Evolutionary conservation across 495 filamentous ascomycete genomes (phyloP).

Genomic region (Aspergillus asperescens): DNA sequence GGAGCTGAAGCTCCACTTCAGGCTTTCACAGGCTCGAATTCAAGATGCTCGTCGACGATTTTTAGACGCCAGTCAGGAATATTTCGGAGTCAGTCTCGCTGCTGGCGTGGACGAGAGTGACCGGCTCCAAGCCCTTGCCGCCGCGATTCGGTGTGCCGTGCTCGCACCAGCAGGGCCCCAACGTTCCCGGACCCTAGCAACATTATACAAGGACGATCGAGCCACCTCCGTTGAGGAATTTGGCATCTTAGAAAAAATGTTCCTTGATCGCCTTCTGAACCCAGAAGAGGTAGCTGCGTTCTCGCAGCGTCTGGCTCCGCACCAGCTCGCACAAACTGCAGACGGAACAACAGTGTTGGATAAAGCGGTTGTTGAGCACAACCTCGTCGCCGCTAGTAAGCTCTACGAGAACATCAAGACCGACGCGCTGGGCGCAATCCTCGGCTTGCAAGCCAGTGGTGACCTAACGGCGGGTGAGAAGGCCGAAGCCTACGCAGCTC

Average conservation of each 20-base stretch:
- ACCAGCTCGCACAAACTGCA: slow-evolving; percentile 81
- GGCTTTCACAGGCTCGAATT: slow-evolving; percentile 87
- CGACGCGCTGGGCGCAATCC: slow-evolving; percentile 66
- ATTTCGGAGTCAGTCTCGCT: slow-evolving; percentile 77
- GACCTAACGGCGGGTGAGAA: slow-evolving; percentile 59
- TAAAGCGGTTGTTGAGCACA: slow-evolving; percentile 93
- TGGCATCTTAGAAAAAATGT: slow-evolving; percentile 94
- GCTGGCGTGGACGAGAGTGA: slow-evolving; percentile 76
- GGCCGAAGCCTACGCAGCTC: slow-evolving; percentile 86
- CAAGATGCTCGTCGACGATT: slow-evolving; percentile 85
- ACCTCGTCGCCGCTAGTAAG: slow-evolving; percentile 77
- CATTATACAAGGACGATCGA: slow-evolving; percentile 92
- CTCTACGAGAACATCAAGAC: slow-evolving; percentile 87
- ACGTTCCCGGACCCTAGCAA: slow-evolving; percentile 70
- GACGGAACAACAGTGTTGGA: slow-evolving; percentile 93
- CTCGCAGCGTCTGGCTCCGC: slow-evolving; percentile 68
- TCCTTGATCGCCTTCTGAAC: slow-evolving; percentile 78
- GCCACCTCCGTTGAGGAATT: slow-evolving; percentile 70
- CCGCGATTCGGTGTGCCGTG: slow-evolving; percentile 92
- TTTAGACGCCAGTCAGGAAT: slow-evolving; percentile 80
- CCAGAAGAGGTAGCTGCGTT: slow-evolving; percentile 81
- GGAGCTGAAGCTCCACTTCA: slow-evolving; percentile 72
- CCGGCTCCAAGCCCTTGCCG: slow-evolving; percentile 73
- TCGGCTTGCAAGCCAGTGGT: slow-evolving; percentile 54
- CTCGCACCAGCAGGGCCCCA: slow-evolving; percentile 86